Conservation (phyloP, 306 rosid species). For the Medicago ruthenica region DNA sequence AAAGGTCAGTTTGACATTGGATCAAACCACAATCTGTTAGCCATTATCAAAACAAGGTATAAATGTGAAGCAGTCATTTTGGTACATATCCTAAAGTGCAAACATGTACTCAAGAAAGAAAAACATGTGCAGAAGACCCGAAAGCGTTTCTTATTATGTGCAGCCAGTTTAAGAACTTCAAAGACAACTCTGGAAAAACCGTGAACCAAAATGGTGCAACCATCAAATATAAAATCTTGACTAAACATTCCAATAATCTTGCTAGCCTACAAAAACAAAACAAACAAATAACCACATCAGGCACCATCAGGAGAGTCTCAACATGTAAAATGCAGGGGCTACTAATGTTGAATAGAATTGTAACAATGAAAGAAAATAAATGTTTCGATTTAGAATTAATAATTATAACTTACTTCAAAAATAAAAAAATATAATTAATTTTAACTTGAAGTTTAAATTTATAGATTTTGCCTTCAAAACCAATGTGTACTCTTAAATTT, state of each 20-base stretch:
- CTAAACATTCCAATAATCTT: slow-evolving; percentile 85
- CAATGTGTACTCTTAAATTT: too few relatives aligned
- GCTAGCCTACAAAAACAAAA: slow-evolving; percentile 72
- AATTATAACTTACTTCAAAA: too few relatives aligned
- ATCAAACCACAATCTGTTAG: background rate
- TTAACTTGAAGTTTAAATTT: too few relatives aligned
- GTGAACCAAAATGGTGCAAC: slow-evolving; percentile 93
- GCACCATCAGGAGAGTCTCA: background rate
- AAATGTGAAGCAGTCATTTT: background rate
- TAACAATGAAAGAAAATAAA: too few relatives aligned
- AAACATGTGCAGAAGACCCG: slow-evolving; percentile 93
- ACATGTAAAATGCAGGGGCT: too few relatives aligned
- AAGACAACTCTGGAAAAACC: slow-evolving; percentile 94
- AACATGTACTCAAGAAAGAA: background rate
- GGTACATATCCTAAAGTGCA: background rate
- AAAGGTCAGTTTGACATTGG: background rate
- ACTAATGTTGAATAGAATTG: too few relatives aligned
- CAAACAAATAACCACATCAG: slow-evolving; percentile 23
- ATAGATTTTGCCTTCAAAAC: too few relatives aligned
- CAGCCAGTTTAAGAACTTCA: slow-evolving; percentile 82
- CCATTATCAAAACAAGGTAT: background rate
- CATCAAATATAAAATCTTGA: slow-evolving; percentile 91
- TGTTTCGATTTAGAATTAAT: too few relatives aligned
- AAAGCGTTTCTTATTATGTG: slow-evolving; percentile 77
- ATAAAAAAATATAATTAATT: too few relatives aligned